Evolutionary conservation across 345 rosid genomes (phyloP), one percentile per base, ranked within the genome.

Genomic region (Mercurialis annua): DNA sequence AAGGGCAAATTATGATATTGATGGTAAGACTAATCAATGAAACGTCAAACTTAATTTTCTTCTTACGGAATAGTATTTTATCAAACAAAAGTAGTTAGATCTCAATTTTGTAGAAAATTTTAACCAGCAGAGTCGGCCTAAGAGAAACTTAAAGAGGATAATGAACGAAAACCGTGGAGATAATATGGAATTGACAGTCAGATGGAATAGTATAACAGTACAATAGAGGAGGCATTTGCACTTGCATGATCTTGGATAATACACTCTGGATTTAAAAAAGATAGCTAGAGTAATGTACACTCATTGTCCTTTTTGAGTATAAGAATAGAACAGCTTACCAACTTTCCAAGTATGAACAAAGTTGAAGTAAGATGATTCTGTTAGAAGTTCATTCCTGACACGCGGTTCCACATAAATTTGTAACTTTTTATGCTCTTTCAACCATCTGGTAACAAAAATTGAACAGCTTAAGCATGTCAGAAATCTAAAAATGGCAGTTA

Each of bases 281-380:
- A 42, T 5, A 36, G 26, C 3, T 1, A 36, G 27, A 59, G 3
- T 46, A 42, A 60, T 1, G 15, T 47, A 49, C 17, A 43, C 46
- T 40, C 20, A n/a, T 5, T 49, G 2, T 30, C 29, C 38, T 51
- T 50, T 36, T 26, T 3, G 29, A 33, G 34, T 66, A 17, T 10
- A 57, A 27, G 60, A 69, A 52, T 23, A 14, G 24, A 47, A 30
- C 55, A 54, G 65, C 81, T 82, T 72, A 95, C 99, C 98, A 78
- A 90, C 90, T 76, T 86, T 84, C 99, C 99, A 95, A 20, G 98
- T 92, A 74, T 88, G 83, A 27, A 90, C 86, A 59, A 87, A 90
- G 73, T 60, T 70, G 79, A 92, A 95, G 76, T 77, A 79, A 50
- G 90, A 82, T 65, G 99, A 92, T 75, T 92, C 98, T 10, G 83